Conservation (phyloP, 129 eudicot species). For the Centrapalus pauciflorus region DNA sequence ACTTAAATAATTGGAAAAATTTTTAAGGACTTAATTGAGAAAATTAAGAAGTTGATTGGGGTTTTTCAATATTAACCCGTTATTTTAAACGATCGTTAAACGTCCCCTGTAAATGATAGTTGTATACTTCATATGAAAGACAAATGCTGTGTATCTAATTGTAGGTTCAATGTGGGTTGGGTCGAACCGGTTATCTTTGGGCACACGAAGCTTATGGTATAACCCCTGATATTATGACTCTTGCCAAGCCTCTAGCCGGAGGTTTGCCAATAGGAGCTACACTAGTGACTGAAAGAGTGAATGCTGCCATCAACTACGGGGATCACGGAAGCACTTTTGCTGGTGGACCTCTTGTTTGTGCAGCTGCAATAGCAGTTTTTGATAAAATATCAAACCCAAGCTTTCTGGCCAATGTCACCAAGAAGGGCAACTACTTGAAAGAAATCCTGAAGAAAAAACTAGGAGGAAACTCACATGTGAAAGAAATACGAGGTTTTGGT, state of each 20-base stretch:
- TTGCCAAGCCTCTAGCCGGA: slow-evolving; percentile 95
- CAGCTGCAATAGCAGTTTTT: slow-evolving; percentile 63
- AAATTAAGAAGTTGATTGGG: too few relatives aligned
- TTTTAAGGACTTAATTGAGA: too few relatives aligned
- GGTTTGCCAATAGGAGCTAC: slow-evolving; percentile 92
- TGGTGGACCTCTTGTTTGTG: slow-evolving; percentile 82
- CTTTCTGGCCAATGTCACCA: slow-evolving; percentile 48
- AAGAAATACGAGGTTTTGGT: slow-evolving; percentile 67
- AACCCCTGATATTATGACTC: slow-evolving; percentile 83
- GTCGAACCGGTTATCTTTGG: slow-evolving; percentile 87
- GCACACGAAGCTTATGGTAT: slow-evolving; percentile 78
- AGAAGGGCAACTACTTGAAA: slow-evolving; percentile 64
- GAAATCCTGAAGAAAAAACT: slow-evolving; percentile 39
- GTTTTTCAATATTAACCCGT: too few relatives aligned
- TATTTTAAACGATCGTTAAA: too few relatives aligned
- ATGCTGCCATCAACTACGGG: slow-evolving; percentile 52
- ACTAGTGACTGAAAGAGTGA: slow-evolving; percentile 63
- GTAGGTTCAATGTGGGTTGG: slow-evolving; percentile 90
- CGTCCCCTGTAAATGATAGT: not conserved
- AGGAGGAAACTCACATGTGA: slow-evolving; percentile 54
- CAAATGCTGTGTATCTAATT: not conserved
- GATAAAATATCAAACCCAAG: slow-evolving; percentile 69
- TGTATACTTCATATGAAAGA: not conserved
- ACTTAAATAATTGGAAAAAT: too few relatives aligned
- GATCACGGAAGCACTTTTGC: slow-evolving; percentile 98